Evolutionary conservation across 2,329 filamentous ascomycete genomes (phyloP).

Genomic region (Parastagonospora nodorum): DNA sequence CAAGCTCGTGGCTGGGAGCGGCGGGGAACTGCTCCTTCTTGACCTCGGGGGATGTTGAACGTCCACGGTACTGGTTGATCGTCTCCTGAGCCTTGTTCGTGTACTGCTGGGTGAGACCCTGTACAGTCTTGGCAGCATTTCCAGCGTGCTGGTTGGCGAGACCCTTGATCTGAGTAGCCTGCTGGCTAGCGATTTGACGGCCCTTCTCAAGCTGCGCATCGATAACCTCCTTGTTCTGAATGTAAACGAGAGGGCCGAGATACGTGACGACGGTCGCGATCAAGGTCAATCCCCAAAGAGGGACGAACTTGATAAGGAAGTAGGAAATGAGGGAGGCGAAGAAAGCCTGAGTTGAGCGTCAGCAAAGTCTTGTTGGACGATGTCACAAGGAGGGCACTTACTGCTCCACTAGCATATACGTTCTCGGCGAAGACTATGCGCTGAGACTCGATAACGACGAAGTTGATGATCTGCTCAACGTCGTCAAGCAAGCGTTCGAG

Average conservation of each 20-base stretch:
- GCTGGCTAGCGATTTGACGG: conserved; percentile 59
- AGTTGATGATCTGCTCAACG: conserved; percentile 68
- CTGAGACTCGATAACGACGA: conserved; percentile 71
- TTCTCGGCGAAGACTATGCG: conserved; percentile 70
- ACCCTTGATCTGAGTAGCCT: conserved; percentile 64
- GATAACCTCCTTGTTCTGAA: conserved; percentile 68
- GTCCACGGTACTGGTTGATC: conserved; percentile 46
- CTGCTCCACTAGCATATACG: conserved; percentile 62
- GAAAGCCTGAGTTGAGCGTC: conserved; percentile 57
- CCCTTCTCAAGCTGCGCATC: conserved; percentile 63
- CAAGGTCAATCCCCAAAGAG: conserved; percentile 67
- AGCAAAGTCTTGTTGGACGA: conserved; percentile 1
- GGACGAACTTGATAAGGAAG: conserved; percentile 68
- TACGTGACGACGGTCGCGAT: conserved; percentile 62
- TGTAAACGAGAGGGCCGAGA: conserved; percentile 66
- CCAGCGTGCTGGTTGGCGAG: conserved; percentile 64
- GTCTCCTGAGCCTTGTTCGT: conserved; percentile 63
- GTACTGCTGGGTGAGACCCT: conserved; percentile 65
- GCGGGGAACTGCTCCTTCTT: conserved; percentile 32
- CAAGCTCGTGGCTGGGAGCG: conserved; percentile 19
- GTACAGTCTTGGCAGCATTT: conserved; percentile 62
- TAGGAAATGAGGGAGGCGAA: conserved; percentile 63
- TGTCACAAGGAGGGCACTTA: conserved; percentile 47
- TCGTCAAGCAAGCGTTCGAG: conserved; percentile 66
- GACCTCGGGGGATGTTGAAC: conserved; percentile 44